Conservation (phyloP, 208 protist genomes). For the Crithidia brevicula region DNA sequence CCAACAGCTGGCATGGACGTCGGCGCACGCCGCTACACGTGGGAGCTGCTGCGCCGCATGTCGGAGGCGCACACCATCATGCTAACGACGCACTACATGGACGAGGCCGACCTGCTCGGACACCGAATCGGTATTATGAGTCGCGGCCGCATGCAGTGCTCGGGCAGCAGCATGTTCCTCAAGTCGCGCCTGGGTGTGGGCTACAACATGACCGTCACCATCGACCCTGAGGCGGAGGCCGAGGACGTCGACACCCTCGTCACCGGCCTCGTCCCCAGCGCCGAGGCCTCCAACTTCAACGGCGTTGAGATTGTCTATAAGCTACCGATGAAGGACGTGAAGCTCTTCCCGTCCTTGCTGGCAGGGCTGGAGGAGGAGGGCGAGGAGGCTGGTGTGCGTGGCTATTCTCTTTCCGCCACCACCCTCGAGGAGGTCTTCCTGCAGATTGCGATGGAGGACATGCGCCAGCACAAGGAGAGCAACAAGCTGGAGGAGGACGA, state of each 20-base stretch:
- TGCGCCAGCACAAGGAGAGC: slow-evolving; percentile 16
- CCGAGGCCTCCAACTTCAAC: slow-evolving; percentile 31
- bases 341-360: slow-evolving; percentile 48
- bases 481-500: slow-evolving; percentile 14
- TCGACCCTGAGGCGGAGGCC: slow-evolving; percentile 36
- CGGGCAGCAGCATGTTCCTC: slow-evolving; percentile 62
- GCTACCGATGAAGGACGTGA: slow-evolving; percentile 42
- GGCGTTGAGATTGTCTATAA: slow-evolving; percentile 47
- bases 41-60: slow-evolving; percentile 70
- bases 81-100: slow-evolving; percentile 95
- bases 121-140: slow-evolving; percentile 94
- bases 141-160: slow-evolving; percentile 52
- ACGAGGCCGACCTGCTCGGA: slow-evolving; percentile 96
- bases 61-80: slow-evolving; percentile 61
- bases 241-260: slow-evolving; percentile 31
- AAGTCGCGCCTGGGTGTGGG: slow-evolving; percentile 57
- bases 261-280: slow-evolving; percentile 19
- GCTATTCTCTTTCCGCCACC: slow-evolving; percentile 63
- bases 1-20: slow-evolving; percentile 92
- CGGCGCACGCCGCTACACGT: slow-evolving; percentile 75
- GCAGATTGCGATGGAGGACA: slow-evolving; percentile 46
- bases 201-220: slow-evolving; percentile 53
- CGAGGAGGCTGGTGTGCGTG: slow-evolving; percentile 34
- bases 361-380: slow-evolving; percentile 39
- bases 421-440: slow-evolving; percentile 85